These are phyloP conservation scores for Acer campestre DNA, from an alignment of 345 rosid genomes.

Conservation along the genomic window DNA sequence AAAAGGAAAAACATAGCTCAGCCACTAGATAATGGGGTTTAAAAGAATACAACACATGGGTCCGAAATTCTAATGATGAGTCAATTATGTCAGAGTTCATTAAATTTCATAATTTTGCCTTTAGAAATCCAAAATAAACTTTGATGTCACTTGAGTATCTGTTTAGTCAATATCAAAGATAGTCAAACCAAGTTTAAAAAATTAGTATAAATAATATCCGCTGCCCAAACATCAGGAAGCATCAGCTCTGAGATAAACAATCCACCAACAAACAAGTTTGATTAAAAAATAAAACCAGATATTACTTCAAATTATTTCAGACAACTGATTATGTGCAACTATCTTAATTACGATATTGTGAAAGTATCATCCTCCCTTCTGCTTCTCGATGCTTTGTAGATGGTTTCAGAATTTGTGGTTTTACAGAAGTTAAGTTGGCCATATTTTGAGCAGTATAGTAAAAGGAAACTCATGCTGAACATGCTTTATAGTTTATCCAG, in stretches of 20 bases:
- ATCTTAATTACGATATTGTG: background rate
- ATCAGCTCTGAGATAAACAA: background rate
- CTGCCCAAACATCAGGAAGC: background rate
- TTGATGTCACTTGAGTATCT: background rate
- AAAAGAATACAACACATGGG: background rate
- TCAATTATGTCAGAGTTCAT: background rate
- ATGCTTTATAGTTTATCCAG: background rate
- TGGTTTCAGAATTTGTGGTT: background rate
- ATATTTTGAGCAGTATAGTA: background rate
- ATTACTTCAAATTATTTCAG: background rate
- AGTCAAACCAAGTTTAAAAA: background rate
- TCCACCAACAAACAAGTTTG: conserved; percentile 2
- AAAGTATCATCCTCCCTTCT: background rate
- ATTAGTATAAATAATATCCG: background rate
- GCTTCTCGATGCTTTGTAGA: background rate
- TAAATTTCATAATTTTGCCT: background rate
- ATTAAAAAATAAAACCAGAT: conserved; percentile 1
- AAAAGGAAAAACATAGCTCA: background rate
- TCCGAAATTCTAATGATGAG: background rate
- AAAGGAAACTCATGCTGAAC: conserved; percentile 5
- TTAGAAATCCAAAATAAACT: background rate
- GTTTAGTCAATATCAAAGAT: background rate
- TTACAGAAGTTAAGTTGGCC: conserved; percentile 8
- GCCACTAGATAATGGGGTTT: background rate
- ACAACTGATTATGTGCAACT: background rate